These are phyloP conservation scores for Fusarium agapanthi DNA, from an alignment of 2,329 filamentous ascomycete genomes.

Conservation along the genomic window DNA sequence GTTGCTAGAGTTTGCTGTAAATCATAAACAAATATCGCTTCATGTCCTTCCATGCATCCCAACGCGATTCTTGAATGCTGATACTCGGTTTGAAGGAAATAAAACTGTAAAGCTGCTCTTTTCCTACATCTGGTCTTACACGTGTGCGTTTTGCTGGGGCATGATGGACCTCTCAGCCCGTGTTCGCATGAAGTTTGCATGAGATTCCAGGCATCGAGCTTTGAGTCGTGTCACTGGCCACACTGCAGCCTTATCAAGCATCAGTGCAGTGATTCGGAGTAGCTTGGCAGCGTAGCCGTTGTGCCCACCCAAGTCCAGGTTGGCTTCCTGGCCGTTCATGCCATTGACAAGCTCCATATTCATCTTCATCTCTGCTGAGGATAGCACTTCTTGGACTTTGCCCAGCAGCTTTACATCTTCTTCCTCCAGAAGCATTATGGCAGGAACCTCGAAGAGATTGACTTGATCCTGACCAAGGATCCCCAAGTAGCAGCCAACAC, in stretches of 20 bases:
- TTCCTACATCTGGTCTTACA: neutral
- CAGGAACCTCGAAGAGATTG: conserved; percentile 81
- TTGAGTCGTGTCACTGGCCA: conserved; percentile 78
- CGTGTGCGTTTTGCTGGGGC: conserved; percentile 47
- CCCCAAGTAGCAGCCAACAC: conserved; percentile 88
- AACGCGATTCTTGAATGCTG: neutral
- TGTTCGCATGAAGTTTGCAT: conserved; percentile 60
- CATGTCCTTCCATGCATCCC: neutral
- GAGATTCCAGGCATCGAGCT: conserved; percentile 63
- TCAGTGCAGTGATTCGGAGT: conserved; percentile 82
- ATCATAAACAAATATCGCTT: neutral
- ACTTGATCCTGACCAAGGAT: conserved; percentile 85
- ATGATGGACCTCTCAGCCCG: conserved; percentile 63
- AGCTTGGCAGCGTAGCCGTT: conserved; percentile 87
- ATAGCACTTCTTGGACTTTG: conserved; percentile 83
- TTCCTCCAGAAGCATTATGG: conserved; percentile 88
- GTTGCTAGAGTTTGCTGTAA: neutral
- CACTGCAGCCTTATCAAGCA: conserved; percentile 87
- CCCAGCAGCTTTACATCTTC: conserved; percentile 87
- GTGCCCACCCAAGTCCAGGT: conserved; percentile 65
- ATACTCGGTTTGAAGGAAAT: neutral
- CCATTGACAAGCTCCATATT: conserved; percentile 60
- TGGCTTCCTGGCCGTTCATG: conserved; percentile 61
- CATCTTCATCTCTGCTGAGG: conserved; percentile 82
- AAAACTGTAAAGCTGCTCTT: neutral